phyloP scores from a whole-genome alignment of 306 rosid genomes.

The Rosa persica region DNA sequence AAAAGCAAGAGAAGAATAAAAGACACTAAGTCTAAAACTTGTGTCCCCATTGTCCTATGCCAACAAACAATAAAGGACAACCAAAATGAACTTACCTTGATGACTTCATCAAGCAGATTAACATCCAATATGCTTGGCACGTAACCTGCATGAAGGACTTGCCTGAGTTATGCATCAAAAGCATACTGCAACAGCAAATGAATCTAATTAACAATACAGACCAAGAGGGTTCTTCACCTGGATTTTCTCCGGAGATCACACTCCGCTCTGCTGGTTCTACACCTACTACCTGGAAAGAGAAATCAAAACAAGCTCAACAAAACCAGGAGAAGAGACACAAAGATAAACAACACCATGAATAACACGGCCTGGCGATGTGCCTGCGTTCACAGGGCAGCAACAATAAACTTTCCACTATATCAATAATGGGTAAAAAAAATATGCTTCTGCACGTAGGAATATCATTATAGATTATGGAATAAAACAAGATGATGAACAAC shows the following conservation, averaged over 20 bases:
- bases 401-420: neutral
- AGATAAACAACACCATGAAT: neutral
- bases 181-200: slow-evolving; percentile 21
- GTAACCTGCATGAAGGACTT: slow-evolving; percentile 59
- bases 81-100: slow-evolving; percentile 60
- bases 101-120: slow-evolving; percentile 85
- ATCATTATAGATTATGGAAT: neutral
- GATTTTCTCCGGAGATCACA: slow-evolving; percentile 73
- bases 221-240: slow-evolving; percentile 45
- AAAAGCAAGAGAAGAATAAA: neutral
- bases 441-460: neutral
- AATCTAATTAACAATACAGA: neutral
- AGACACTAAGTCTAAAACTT: neutral
- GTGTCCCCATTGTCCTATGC: neutral
- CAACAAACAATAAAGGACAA: neutral
- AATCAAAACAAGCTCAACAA: neutral
- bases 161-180: slow-evolving; percentile 12
- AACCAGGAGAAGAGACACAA: neutral
- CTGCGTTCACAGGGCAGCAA: neutral
- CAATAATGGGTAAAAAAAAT: neutral
- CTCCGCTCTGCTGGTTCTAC: slow-evolving; percentile 95
- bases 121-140: slow-evolving; percentile 80
- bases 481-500: neutral
- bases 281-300: slow-evolving; percentile 64
- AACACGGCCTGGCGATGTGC: neutral